Percentiles rank a stretch among this genome's conserved stretches.
Evolutionary conservation across 345 rosid genomes (phyloP).

Genomic region (Salix udensis): DNA sequence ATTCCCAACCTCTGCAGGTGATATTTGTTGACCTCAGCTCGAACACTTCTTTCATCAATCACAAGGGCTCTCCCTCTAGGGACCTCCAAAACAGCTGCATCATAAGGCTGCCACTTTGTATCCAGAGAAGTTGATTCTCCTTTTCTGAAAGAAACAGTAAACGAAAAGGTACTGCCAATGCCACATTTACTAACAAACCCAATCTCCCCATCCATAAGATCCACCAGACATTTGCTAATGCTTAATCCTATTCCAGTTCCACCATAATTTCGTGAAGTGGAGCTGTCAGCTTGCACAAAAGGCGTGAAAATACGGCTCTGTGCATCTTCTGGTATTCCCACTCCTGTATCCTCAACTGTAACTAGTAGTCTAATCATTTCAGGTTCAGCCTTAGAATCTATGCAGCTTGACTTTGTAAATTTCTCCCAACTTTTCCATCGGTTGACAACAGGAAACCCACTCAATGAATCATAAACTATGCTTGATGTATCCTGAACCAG

Average conservation of each 20-base stretch:
- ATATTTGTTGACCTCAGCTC: conserved; percentile 75
- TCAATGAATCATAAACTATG: conserved; percentile 42
- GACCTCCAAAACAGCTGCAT: conserved; percentile 47
- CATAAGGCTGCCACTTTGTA: conserved; percentile 40
- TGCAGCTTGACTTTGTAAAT: conserved; percentile 36
- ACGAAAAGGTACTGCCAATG: conserved; percentile 81
- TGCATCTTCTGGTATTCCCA: conserved; percentile 76
- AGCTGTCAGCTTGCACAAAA: conserved; percentile 96
- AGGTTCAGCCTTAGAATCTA: conserved; percentile 25
- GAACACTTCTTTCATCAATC: conserved; percentile 63
- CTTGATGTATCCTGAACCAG: conserved; percentile 34
- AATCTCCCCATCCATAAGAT: conserved; percentile 90
- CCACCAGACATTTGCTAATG: conserved; percentile 83
- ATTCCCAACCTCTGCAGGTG: conserved; percentile 75
- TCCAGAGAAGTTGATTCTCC: conserved; percentile 41
- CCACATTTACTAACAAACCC: conserved; percentile 77
- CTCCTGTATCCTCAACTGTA: conserved; percentile 91
- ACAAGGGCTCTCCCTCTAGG: conserved; percentile 64
- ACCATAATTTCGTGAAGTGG: conserved; percentile 92
- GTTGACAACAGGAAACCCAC: conserved; percentile 76
- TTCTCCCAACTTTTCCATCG: conserved; percentile 81
- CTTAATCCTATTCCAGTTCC: conserved; percentile 97
- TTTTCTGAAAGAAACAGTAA: conserved; percentile 62
- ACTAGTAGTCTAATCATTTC: conserved; percentile 58
- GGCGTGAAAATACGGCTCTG: conserved; percentile 84